These are phyloP conservation scores for Rubroshorea leprosula DNA, from an alignment of 345 rosid genomes.

Conservation along the genomic window DNA sequence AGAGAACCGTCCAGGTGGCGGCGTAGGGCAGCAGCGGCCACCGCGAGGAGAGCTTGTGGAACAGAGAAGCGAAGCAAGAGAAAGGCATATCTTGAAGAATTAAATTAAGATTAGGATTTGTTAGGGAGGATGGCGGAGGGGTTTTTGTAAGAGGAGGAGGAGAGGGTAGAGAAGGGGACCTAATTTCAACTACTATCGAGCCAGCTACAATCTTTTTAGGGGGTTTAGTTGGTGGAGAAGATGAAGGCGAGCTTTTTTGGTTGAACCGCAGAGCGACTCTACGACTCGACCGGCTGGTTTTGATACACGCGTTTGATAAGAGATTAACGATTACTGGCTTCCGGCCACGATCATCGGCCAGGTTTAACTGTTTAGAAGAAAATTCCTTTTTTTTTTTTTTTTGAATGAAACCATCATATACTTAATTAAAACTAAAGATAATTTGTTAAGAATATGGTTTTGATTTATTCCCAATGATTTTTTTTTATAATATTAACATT, in stretches of 20 bases:
- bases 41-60: slow-evolving; percentile 36
- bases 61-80: slow-evolving; percentile 21
- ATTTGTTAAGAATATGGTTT: too few relatives aligned
- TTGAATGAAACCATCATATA: too few relatives aligned
- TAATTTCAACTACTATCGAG: slow-evolving; percentile 14
- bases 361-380: too few relatives aligned
- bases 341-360: too few relatives aligned
- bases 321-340: background rate
- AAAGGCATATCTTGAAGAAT: slow-evolving; percentile 20
- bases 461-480: too few relatives aligned
- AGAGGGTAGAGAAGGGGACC: slow-evolving; percentile 2
- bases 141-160: background rate
- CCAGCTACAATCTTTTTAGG: too few relatives aligned
- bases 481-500: too few relatives aligned
- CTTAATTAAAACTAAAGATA: too few relatives aligned
- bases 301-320: background rate
- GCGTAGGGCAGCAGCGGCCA: slow-evolving; percentile 66
- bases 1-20: slow-evolving; percentile 61
- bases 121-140: background rate
- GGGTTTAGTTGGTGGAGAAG: slow-evolving; percentile 13
- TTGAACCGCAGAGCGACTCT: slow-evolving; percentile 1
- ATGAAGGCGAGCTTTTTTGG: background rate
- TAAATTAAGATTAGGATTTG: background rate
- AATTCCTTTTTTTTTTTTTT: too few relatives aligned
- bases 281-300: background rate